Base-by-base conservation (phyloP, 352 stramenopile genomes). In the Globisporangium paddicum region DNA sequence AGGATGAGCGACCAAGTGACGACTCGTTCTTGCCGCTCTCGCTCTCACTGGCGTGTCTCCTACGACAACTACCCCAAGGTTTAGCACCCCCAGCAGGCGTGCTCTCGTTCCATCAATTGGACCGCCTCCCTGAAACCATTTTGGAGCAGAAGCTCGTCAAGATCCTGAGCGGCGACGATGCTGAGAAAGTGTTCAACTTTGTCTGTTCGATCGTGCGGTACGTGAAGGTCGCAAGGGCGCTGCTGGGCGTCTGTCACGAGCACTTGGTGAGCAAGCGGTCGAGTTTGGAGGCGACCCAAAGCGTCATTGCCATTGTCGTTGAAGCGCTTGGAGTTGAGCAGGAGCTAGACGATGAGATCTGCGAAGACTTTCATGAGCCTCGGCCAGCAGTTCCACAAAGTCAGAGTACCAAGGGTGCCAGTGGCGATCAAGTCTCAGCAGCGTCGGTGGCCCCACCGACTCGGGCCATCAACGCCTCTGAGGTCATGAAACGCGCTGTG, bases 401-500 rank as follows among this genome's bases (percentile, higher is more conserved):
- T 19, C 28, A 41, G 7, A 28, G 11, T 28, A 7, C 8, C n/a
- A 53, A 53, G 26, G 9, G 23, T 5, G 5, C 16, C 46, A 37
- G 23, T 3, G 25, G 28, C 18, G 26, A 25, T 26, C 14, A 18
- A 38, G 5, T 18, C 9, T 14, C 26, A 19, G 14, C 18, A 40
- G 1, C 45, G 10, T 5, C n/a, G 13, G 41, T 16, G 8, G 47
- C 28, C 10, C 47, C 28, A 28, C 47, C 28, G 14, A 48, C 37
- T n/a, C 28, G 57, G 3, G 68, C 67, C 2, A 55, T 71, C 0
- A 72, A 85, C 58, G 63, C 73, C 5, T 69, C 72, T 0, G 70
- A 68, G 1, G 73, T 82, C 52, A 81, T 89, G 68, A 71, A 77
- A 18, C 72, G 79, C 37, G 79, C 76, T 3, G 46, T 87, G 14